Evolutionary conservation across 2,329 filamentous ascomycete genomes (phyloP).

Genomic region (Emergomyces africanus): DNA sequence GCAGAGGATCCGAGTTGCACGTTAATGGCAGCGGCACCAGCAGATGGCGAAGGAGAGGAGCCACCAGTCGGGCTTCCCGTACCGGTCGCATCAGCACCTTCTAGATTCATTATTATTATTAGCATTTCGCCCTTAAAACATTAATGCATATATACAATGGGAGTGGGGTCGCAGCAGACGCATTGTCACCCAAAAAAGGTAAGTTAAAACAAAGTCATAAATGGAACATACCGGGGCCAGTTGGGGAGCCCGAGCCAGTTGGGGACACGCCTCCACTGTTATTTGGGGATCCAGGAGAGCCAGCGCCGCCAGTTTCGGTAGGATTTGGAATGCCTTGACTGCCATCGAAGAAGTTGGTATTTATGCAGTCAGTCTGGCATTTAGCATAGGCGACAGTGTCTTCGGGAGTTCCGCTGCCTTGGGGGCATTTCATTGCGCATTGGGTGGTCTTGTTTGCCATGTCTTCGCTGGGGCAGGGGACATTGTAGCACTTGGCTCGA

Average conservation of each 20-base stretch:
- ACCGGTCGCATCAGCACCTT: conserved; percentile 5
- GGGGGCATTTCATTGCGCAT: conserved; percentile 40
- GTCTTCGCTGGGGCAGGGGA: conserved; percentile 39
- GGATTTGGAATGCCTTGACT: conserved; percentile 7
- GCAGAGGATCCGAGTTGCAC: conserved; percentile 22
- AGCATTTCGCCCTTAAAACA: background rate
- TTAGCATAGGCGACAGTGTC: conserved; percentile 35
- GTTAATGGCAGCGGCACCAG: conserved; percentile 7
- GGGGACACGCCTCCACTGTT: conserved; percentile 11
- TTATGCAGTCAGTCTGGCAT: conserved; percentile 40
- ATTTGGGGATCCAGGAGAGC: conserved; percentile 9
- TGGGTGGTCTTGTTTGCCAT: conserved; percentile 39
- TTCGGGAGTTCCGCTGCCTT: conserved; percentile 37
- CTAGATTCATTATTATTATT: background rate
- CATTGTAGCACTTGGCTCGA: conserved; percentile 38
- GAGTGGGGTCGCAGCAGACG: background rate
- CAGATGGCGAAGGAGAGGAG: conserved; percentile 15
- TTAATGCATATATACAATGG: background rate
- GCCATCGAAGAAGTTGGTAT: conserved; percentile 34
- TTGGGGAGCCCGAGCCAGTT: background rate
- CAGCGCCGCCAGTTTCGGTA: conserved; percentile 10
- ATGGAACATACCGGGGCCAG: conserved; percentile 4
- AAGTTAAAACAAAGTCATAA: background rate
- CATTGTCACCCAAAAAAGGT: no score
- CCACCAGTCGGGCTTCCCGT: conserved; percentile 2